A percentile compares a stretch with the other conserved stretches of the same genome.
Evolutionary conservation across 768 basidiomycete genomes (phyloP).

Genomic region (Tricholoma hemisulphureum): DNA sequence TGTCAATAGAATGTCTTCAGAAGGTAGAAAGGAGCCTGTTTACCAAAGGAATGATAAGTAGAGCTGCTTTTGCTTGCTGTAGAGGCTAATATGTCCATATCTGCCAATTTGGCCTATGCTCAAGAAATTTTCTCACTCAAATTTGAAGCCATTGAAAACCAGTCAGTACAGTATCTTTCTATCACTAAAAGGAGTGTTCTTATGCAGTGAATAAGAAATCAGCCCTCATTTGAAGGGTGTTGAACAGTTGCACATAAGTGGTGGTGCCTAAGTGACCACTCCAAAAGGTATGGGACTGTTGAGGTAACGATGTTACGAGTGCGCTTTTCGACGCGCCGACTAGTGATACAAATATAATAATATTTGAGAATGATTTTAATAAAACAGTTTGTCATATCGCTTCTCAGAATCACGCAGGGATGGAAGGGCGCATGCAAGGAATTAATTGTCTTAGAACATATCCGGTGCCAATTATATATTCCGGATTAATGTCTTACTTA

Average conservation of each 20-base stretch:
- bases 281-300: too few species aligned
- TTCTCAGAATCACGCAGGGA: too few species aligned
- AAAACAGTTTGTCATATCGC: too few species aligned
- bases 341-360: too few species aligned
- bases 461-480: too few species aligned
- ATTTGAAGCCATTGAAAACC: not conserved
- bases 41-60: not conserved
- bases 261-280: too few species aligned
- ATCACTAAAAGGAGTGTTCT: not conserved
- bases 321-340: too few species aligned
- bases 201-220: not conserved
- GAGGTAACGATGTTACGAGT: too few species aligned
- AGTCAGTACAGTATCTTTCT: not conserved
- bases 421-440: too few species aligned
- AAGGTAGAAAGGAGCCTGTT: not conserved
- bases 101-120: not conserved
- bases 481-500: too few species aligned
- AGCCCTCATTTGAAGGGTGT: not conserved
- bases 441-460: too few species aligned
- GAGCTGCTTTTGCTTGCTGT: not conserved
- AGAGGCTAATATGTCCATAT: not conserved
- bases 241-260: not conserved
- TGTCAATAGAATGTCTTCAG: not conserved
- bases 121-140: constrained; percentile 4
- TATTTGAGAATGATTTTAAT: too few species aligned